Evolutionary conservation across 2,329 filamentous ascomycete genomes (phyloP).

Genomic region (Calonectria multiphialidica): DNA sequence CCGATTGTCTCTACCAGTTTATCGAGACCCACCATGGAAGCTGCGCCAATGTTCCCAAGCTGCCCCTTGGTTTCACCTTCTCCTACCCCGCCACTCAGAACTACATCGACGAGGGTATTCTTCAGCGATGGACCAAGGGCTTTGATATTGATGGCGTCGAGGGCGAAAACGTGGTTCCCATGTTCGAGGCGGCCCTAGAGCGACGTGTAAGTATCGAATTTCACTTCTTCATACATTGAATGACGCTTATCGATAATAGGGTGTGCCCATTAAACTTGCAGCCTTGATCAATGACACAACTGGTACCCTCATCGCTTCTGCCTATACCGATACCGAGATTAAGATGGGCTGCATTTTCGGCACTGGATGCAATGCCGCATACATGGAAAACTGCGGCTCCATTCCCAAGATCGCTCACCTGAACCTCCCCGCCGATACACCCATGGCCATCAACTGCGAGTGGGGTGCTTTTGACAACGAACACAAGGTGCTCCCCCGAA

Average conservation of each 20-base stretch:
- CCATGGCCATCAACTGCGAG: slow-evolving; percentile 97
- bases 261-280: slow-evolving; percentile 90
- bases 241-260: slow-evolving; percentile 59
- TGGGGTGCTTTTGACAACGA: slow-evolving; percentile 98
- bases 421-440: slow-evolving; percentile 85
- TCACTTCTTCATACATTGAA: neutral
- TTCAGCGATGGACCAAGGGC: slow-evolving; percentile 97
- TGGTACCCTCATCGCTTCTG: slow-evolving; percentile 94
- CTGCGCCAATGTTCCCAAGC: slow-evolving; percentile 68
- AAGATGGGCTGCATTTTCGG: slow-evolving; percentile 98
- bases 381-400: slow-evolving; percentile 93
- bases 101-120: slow-evolving; percentile 90
- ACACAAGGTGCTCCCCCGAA: slow-evolving; percentile 86
- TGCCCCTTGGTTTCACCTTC: slow-evolving; percentile 94
- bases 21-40: slow-evolving; percentile 86
- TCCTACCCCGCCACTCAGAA: slow-evolving; percentile 95
- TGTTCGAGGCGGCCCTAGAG: slow-evolving; percentile 83
- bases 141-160: slow-evolving; percentile 95
- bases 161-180: slow-evolving; percentile 89
- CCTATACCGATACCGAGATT: slow-evolving; percentile 94
- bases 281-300: slow-evolving; percentile 98
- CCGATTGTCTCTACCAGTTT: slow-evolving; percentile 92
- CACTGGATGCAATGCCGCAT: slow-evolving; percentile 97
- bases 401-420: slow-evolving; percentile 95
- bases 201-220: slow-evolving; percentile 56